Conservation (phyloP, 2,329 filamentous ascomycete species). For the Hypoxylon sp. region DNA sequence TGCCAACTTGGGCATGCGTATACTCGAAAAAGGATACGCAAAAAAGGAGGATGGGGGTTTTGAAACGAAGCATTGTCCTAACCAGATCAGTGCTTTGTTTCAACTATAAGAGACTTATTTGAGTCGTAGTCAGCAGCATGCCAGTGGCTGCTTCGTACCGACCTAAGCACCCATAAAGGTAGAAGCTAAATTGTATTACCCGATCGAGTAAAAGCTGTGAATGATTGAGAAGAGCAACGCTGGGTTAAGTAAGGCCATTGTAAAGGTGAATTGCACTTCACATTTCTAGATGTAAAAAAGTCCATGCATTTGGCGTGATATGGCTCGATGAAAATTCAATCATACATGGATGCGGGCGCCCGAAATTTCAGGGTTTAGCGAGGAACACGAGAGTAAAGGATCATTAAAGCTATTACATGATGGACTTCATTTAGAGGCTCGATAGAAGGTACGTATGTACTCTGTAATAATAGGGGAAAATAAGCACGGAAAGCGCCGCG, state of each 20-base stretch:
- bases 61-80: slow-evolving; percentile 21
- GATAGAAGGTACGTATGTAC: not conserved
- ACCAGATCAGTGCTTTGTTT: slow-evolving; percentile 20
- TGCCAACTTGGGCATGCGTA: slow-evolving; percentile 9
- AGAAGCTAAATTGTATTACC: slow-evolving; percentile 1
- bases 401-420: slow-evolving; percentile 13
- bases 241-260: not conserved
- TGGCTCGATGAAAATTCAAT: slow-evolving; percentile 22
- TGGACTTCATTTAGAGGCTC: slow-evolving; percentile 9
- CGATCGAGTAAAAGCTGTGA: not conserved
- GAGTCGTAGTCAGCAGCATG: not conserved
- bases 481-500: slow-evolving; percentile 31
- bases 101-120: slow-evolving; percentile 12
- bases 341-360: slow-evolving; percentile 20
- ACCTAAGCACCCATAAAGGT: slow-evolving; percentile 10
- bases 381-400: slow-evolving; percentile 31
- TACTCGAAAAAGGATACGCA: not conserved
- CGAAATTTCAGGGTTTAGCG: slow-evolving; percentile 32
- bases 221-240: not conserved
- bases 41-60: slow-evolving; percentile 18
- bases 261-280: slow-evolving; percentile 1
- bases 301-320: slow-evolving; percentile 17
- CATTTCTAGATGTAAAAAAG: not conserved
- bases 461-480: slow-evolving; percentile 7
- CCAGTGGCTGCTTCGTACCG: not conserved